Evolutionary conservation across 148 eudicot genomes (phyloP), one percentile per base, ranked within the genome.

Genomic region (Spergularia marina): DNA sequence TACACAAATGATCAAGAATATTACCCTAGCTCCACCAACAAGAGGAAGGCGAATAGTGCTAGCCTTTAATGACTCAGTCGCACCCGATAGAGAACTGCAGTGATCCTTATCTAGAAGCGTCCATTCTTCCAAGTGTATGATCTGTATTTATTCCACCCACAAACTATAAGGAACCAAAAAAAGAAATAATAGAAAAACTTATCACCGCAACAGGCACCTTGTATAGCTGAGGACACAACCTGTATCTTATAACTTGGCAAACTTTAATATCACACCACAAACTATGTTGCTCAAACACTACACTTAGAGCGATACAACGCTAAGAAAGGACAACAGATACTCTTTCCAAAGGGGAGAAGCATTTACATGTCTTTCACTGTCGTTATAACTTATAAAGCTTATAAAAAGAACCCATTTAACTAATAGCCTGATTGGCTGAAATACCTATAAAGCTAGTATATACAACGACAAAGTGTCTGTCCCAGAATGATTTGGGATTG

Each of bases 1-100:
- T 15, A 66, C 18, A 47, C 47, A 49, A 68, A 67, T 20, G 51
- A 58, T 4, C 12, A 41, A 53, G 57, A 52, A 70, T 76, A 85
- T 74, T 89, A 94, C 98, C 87, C 77, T 89, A 69, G 90, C 91
- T 64, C 96, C 96, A 77, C 83, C 84, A 70, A 87, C 83, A 82
- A 94, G 63, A 12, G 98, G 98, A 82, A 94, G 91, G 70, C 91
- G 87, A 20, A 87, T 65, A 68, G 90, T 86, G 87, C 88, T 94
- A 71, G 96, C 87, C 81, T 85, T 83, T 72, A 94, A 77, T 20
- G 98, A 89, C 68, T 84, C 84, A 41, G 77, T 76, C 72, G 91
- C 91, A 65, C 87, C 85, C 59, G 82, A 80, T 66, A 94, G 77
- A 60, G 97, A 89, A 83, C 75, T 77, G 68, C 83, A 84, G 76